Evolutionary conservation across 805 yeast genomes (phyloP).

Genomic region (Metschnikowia gelsemii): DNA sequence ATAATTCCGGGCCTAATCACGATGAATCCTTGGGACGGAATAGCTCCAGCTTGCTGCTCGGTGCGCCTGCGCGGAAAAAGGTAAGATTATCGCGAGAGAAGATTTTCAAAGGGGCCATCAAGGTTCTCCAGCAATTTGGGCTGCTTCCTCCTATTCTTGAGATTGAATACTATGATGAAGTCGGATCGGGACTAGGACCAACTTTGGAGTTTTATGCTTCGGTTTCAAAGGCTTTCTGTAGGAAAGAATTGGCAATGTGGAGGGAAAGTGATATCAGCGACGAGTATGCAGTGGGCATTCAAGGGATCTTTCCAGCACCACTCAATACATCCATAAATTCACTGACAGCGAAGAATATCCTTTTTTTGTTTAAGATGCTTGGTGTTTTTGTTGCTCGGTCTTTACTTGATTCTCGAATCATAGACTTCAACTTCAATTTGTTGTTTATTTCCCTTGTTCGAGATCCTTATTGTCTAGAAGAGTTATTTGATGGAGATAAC

Average conservation of each 20-base stretch:
- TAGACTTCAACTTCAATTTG: constrained; percentile 77
- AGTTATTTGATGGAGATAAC: background rate
- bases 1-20: constrained; percentile 28
- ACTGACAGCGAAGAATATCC: constrained; percentile 38
- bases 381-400: constrained; percentile 89
- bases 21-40: constrained; percentile 5
- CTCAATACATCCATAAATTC: constrained; percentile 29
- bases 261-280: constrained; percentile 39
- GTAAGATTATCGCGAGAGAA: constrained; percentile 71
- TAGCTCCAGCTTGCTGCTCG: constrained; percentile 47
- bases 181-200: constrained; percentile 96
- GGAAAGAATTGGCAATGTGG: constrained; percentile 65
- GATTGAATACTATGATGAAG: constrained; percentile 85
- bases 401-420: constrained; percentile 78
- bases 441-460: constrained; percentile 64
- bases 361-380: constrained; percentile 58
- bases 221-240: constrained; percentile 73
- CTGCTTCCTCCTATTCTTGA: constrained; percentile 79
- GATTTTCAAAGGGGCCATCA: constrained; percentile 72
- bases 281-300: constrained; percentile 39
- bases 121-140: constrained; percentile 74
- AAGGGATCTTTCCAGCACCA: constrained; percentile 79
- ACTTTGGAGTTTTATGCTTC: constrained; percentile 87
- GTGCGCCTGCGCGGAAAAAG: constrained; percentile 76
- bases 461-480: constrained; percentile 15